Base-by-base conservation (phyloP, 306 rosid species). In the Calophaca sinica region DNA sequence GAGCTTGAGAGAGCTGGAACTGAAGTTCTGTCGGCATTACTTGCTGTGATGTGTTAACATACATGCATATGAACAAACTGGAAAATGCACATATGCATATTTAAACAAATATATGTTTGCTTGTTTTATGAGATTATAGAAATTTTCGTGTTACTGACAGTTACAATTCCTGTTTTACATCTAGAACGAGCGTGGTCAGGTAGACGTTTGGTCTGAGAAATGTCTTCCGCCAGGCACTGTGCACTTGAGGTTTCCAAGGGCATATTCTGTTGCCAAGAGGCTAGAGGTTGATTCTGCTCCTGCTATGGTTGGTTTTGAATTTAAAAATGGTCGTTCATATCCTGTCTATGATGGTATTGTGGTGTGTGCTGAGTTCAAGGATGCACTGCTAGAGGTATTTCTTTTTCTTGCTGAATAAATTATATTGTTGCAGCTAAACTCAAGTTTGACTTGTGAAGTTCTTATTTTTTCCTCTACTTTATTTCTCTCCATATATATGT, bases 191-290 rank as follows among this genome's bases (percentile, higher is more conserved):
- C 93, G 89, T 2, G 98, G 98, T 70, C 96, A 90, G 79, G 96
- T 94, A 72, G 97, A 94, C 1, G 97, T 94, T 66, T 94, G 97
- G 98, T 94, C 98, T 63, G 96, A 94, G 86, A 94, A 94, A 80
- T 94, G 98, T 79, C 98, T 94, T 77, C 97, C 98, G 5, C 96
- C 91, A 2, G 98, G 98, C 53, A 94, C 96, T 6, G 90, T 89
- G 81, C 94, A 94, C 78, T 84, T 94, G 52, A 83, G 89, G 78
- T 86, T 89, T 70, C 96, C 93, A 3, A 86, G 88, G 86, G 89
- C 91, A 20, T 88, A 84, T 85, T 48, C 72, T 44, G 84, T 89
- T 80, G 97, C 98, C 76, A 90, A 82, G 90, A 88, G 86, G 86
- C 87, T 94, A 62, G 96, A 84, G 81, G 89, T 94, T 52, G 98